phyloP scores from a whole-genome alignment of 495 filamentous ascomycete species.

The Penicillium paradoxum region DNA sequence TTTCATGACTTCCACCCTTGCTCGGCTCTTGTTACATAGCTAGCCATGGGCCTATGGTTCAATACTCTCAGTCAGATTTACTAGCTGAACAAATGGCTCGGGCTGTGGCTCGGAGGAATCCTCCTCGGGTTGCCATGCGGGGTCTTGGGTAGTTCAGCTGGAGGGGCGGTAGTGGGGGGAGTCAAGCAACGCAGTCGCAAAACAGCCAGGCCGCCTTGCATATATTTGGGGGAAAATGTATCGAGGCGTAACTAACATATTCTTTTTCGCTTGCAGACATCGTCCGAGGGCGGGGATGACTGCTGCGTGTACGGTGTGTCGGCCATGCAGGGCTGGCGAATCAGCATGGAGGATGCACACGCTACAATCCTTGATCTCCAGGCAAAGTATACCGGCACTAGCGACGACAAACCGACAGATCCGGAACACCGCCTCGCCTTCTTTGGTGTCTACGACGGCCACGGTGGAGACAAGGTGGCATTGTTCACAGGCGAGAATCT shows the following conservation, averaged over 20 bases:
- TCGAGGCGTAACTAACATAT: conserved; percentile 7
- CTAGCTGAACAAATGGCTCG: not conserved
- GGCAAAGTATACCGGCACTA: conserved; percentile 47
- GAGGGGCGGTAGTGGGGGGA: conserved; percentile 18
- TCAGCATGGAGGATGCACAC: conserved; percentile 98
- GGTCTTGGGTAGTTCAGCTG: conserved; percentile 19
- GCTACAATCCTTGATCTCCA: conserved; percentile 83
- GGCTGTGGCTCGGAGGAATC: not conserved
- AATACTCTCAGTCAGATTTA: not conserved
- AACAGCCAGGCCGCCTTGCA: conserved; percentile 1
- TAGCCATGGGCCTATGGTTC: not conserved
- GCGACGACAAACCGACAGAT: conserved; percentile 54
- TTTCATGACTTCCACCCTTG: conserved; percentile 17
- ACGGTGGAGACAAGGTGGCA: conserved; percentile 95
- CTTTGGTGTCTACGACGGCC: conserved; percentile 97
- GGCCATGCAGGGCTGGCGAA: conserved; percentile 99
- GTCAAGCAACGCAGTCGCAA: not conserved
- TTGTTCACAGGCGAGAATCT: conserved; percentile 88
- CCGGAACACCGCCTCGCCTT: conserved; percentile 76
- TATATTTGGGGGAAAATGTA: not conserved
- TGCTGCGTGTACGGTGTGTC: conserved; percentile 89
- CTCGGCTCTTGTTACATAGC: not conserved
- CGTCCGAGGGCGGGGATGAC: conserved; percentile 86
- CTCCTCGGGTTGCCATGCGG: conserved; percentile 21
- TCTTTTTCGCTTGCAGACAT: conserved; percentile 53